phyloP scores from a whole-genome alignment of 225 moss, liverwort and hornwort genomes.

The Polytrichum commune region DNA sequence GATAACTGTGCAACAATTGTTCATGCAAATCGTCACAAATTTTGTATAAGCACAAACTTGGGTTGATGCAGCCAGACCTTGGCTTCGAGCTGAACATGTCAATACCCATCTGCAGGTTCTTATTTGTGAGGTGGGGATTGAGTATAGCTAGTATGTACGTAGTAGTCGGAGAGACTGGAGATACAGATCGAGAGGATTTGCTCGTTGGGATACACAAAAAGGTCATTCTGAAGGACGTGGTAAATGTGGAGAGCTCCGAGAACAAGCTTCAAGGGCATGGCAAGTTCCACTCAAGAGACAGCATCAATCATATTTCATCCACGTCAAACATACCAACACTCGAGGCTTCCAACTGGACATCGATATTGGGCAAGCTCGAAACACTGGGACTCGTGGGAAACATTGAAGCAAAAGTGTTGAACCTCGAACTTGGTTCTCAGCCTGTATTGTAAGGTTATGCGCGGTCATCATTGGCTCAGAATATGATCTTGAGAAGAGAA shows the following conservation, averaged over 20 bases:
- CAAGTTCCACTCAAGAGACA: neutral
- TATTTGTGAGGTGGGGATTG: conserved; percentile 59
- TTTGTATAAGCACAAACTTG: neutral
- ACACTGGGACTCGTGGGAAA: no score
- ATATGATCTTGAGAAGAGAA: no score
- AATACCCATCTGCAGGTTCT: conserved; percentile 25
- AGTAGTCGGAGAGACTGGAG: conserved; percentile 50
- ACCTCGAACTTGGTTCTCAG: no score
- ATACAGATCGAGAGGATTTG: conserved; percentile 52
- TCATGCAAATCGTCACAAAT: neutral
- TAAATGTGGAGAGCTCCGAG: conserved; percentile 29
- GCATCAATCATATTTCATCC: no score
- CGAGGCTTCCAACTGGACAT: no score
- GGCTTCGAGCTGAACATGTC: neutral
- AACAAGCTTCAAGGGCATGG: conserved; percentile 20
- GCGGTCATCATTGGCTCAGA: no score
- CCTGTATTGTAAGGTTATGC: no score
- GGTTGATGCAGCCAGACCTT: neutral
- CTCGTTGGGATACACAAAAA: conserved; percentile 57
- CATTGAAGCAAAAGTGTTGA: no score
- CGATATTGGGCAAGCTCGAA: no score
- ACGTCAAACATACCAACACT: no score
- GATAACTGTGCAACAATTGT: neutral
- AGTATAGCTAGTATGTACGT: conserved; percentile 43
- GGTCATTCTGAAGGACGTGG: conserved; percentile 39